Conservation (phyloP, 176 grass and related monocot species). For the Carex littledalei region DNA sequence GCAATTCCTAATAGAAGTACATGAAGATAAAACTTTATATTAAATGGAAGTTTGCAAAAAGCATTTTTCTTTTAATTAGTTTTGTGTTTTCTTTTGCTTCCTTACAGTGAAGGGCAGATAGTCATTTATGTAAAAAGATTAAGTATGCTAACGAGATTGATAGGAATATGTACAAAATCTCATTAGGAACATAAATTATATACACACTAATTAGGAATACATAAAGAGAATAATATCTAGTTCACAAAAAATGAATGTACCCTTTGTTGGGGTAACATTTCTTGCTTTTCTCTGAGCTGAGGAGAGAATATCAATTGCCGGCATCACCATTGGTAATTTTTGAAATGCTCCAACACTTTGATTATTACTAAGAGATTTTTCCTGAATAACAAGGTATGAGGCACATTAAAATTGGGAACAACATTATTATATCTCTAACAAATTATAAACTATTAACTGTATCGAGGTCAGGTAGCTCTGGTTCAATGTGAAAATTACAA, state of each 20-base stretch:
- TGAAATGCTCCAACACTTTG: slow-evolving; percentile 89
- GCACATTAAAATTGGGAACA: not conserved
- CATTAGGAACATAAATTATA: not conserved
- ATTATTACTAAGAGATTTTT: slow-evolving; percentile 33
- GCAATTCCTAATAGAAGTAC: slow-evolving; percentile 51
- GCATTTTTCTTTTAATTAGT: not conserved
- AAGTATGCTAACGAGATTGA: not conserved
- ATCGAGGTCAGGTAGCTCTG: not conserved
- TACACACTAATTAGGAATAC: not conserved
- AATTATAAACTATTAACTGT: not conserved
- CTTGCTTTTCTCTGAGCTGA: slow-evolving; percentile 96
- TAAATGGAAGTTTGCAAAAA: slow-evolving; percentile 9
- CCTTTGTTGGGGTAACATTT: slow-evolving; percentile 72
- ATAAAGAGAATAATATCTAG: not conserved
- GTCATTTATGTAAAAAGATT: not conserved
- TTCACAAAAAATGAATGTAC: slow-evolving; percentile 22
- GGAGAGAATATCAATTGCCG: slow-evolving; percentile 67
- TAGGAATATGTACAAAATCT: not conserved
- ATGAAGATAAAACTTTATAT: slow-evolving; percentile 2
- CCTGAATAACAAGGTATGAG: slow-evolving; percentile 31
- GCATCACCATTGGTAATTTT: slow-evolving; percentile 96
- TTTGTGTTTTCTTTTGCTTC: not conserved
- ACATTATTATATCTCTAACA: not conserved
- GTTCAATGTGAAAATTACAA: not conserved
- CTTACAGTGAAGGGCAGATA: not conserved